Base-by-base conservation (phyloP, 371 early-diverging fungal genomes). In the Nematocida sp. region DNA sequence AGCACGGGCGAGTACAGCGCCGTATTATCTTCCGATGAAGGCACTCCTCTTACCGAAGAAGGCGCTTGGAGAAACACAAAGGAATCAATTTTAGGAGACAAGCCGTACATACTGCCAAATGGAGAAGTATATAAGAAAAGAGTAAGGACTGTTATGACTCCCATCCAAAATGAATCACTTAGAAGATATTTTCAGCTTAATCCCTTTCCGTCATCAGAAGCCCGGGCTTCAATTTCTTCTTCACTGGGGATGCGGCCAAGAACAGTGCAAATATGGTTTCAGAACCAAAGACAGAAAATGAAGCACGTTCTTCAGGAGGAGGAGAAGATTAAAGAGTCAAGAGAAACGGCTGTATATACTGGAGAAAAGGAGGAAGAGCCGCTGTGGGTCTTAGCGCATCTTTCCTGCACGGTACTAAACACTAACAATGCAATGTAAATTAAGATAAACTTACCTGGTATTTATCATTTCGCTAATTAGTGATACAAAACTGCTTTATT, bases 231-330 rank as follows among this genome's bases (percentile, higher is more conserved):
- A 15, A 66, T 88, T 42, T 83, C 84, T 18, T 52, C 52, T 15
- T 55, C 66, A 4, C 78, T 88, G 6, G 69, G 58, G 18, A 81
- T 86, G 62, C 72, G 55, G 76, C 85, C 86, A 23, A 23, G 86
- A 42, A 85, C 86, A 42, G 83, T 88, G 4, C 88, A 88, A 64
- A 84, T 88, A 47, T 88, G 88, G 88, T 88, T 88, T 69, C 88
- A 88, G 64, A 88, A 88, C 57, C 86, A 86, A 66, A 73, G 86
- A 67, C 85, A 86, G 50, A 88, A 85, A 54, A 72, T 44, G 45
- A 84, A 87, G 67, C 55, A 75, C 45, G 25, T 70, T 5, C 4
- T 78, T 4, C 80, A 78, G 62, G 80, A 78, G 70, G 80, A 78
- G 47, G 80, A 67, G 23, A 23, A 46, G 13, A 78, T 69, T 23